Evolutionary conservation across 495 filamentous ascomycete species (phyloP).

Genomic region (Cudoniella acicularis): DNA sequence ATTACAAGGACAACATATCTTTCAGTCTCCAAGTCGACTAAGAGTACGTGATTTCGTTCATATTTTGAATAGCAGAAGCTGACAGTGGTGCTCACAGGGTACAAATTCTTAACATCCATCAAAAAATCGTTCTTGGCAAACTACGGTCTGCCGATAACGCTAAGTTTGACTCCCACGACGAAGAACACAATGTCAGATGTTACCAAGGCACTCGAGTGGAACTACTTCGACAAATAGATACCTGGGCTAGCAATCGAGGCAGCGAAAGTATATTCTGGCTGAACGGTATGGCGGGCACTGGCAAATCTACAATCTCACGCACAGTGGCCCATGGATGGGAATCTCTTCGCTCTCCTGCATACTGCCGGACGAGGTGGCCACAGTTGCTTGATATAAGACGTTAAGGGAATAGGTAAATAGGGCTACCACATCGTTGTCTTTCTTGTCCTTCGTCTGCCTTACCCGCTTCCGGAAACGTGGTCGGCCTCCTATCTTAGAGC

Average conservation of each 20-base stretch:
- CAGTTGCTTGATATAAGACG: conserved; percentile 19
- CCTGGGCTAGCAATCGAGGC: conserved; percentile 7
- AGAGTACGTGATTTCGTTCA: too few relatives aligned
- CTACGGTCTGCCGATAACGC: conserved; percentile 2
- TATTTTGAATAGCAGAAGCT: too few relatives aligned
- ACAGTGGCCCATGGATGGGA: conserved; percentile 27
- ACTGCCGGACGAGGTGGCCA: conserved; percentile 12
- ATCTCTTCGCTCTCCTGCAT: conserved; percentile 24
- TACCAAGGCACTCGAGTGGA: conserved; percentile 27
- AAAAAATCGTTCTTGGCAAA: conserved; percentile 13
- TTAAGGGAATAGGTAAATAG: conserved; percentile 10
- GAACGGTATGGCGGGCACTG: too few relatives aligned
- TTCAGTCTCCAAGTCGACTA: too few relatives aligned
- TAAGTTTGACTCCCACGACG: conserved; percentile 24
- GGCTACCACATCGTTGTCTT: conserved; percentile 13
- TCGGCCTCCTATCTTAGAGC: conserved; percentile 10
- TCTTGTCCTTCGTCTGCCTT: conserved; percentile 13
- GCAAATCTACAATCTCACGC: conserved; percentile 14
- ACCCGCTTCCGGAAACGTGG: conserved; percentile 18
- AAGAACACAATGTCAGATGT: conserved; percentile 28
- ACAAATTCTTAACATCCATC: too few relatives aligned
- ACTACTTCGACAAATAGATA: conserved; percentile 25
- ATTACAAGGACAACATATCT: too few relatives aligned
- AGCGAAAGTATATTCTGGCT: conserved; percentile 32
- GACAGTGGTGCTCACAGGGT: too few relatives aligned